phyloP scores from a whole-genome alignment of 495 filamentous ascomycete species.

The Hyaloscypha variabilis region DNA sequence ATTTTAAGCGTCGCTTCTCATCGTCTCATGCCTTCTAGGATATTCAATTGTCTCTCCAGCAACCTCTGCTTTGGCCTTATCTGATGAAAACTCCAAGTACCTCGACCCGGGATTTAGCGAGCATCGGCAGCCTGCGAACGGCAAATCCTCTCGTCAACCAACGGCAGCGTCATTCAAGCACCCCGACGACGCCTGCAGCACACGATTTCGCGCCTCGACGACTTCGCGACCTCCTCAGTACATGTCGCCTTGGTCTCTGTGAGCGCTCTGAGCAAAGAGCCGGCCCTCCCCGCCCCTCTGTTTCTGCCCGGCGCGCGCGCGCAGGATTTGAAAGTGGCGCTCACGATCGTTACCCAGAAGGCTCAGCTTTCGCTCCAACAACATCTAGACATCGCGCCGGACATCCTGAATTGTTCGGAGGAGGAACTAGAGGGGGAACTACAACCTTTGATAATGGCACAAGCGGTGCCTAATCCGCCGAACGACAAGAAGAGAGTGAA shows the following conservation, averaged over 20 bases:
- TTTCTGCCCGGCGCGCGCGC: conserved; percentile 13
- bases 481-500: conserved; percentile 96
- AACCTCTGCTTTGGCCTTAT: background rate
- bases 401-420: conserved; percentile 27
- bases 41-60: background rate
- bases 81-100: background rate
- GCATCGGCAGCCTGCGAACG: conserved; percentile 1
- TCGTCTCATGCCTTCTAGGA: background rate
- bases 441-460: conserved; percentile 74
- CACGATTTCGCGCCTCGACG: background rate
- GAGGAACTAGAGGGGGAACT: conserved; percentile 30
- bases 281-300: background rate
- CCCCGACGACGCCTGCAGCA: background rate
- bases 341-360: conserved; percentile 26
- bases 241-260: conserved; percentile 15
- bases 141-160: conserved; percentile 9
- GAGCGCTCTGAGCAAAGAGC: conserved; percentile 19
- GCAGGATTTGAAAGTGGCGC: conserved; percentile 31
- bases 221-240: background rate
- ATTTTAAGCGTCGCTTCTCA: background rate
- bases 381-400: conserved; percentile 29
- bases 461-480: conserved; percentile 74
- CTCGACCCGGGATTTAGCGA: background rate
- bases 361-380: conserved; percentile 29
- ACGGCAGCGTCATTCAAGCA: conserved; percentile 10